These are phyloP conservation scores for Xylaria flabelliformis DNA, from an alignment of 495 filamentous ascomycete genomes.

Conservation along the genomic window DNA sequence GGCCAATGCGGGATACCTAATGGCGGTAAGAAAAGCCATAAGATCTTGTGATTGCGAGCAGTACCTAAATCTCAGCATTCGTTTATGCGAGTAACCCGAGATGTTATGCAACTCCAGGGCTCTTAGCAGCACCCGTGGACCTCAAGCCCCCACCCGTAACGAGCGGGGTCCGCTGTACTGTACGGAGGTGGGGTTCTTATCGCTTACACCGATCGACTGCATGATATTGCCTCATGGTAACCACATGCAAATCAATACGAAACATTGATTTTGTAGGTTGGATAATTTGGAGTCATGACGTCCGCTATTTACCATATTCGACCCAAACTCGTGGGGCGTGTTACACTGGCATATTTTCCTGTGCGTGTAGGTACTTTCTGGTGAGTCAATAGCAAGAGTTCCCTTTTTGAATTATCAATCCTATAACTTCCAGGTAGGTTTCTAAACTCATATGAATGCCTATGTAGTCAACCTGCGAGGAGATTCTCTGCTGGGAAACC, in stretches of 20 bases:
- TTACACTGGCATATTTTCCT: background rate
- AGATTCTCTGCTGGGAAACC: background rate
- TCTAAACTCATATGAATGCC: background rate
- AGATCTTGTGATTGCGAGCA: background rate
- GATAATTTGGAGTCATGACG: background rate
- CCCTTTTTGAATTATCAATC: background rate
- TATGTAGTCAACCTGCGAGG: background rate
- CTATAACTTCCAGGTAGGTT: background rate
- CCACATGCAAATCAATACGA: background rate
- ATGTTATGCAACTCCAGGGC: background rate
- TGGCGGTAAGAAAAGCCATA: background rate
- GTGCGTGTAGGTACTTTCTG: background rate
- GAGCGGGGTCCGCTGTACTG: background rate
- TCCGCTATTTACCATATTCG: background rate
- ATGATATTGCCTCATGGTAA: conserved; percentile 5
- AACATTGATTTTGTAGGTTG: background rate
- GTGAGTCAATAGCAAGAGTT: conserved; percentile 5
- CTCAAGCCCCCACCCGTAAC: background rate
- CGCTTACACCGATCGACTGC: background rate
- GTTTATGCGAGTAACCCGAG: background rate
- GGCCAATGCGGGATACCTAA: background rate
- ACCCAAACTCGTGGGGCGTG: background rate
- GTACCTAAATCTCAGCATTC: background rate
- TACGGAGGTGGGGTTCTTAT: background rate
- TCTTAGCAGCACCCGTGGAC: background rate